Base-by-base conservation (phyloP, 257 asterid genomes). In the Vinca minor region DNA sequence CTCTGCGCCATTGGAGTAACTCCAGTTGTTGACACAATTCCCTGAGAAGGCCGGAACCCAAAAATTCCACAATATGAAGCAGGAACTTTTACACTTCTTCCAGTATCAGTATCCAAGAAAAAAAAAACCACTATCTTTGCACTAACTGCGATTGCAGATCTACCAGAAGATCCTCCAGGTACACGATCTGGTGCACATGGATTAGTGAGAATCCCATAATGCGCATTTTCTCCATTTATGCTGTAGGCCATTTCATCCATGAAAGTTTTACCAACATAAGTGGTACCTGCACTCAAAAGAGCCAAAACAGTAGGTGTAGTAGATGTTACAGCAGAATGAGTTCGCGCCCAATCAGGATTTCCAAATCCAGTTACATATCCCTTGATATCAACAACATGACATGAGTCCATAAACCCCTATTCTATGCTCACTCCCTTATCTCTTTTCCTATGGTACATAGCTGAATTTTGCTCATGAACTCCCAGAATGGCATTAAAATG, bases 91-190 rank as follows among this genome's bases (percentile, higher is more conserved):
- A 88, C 82, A 70, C n/a, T n/a, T n/a, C n/a, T n/a, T n/a, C n/a
- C n/a, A n/a, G n/a, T n/a, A n/a, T n/a, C n/a, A n/a, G n/a, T 96
- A 88, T 66, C 98, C 96, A 4, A 15, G 38, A 32, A 70, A 65
- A 59, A 79, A 80, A 91, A 88, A 86, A 88, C 94, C 1, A 79
- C 85, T 64, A 83, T 81, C 65, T 14, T 71, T 50, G 94, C 88
- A 49, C 82, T 94, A 72, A 91, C 98, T 3, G 94, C 88, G 28
- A 86, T 95, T 13, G 98, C 98, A 57, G 98, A 88, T 63, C 98
- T 96, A 71, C 96, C 88, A 35, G 98, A 91, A 23, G 98, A 91
- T 42, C 98, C 96, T 66, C 98, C 98, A 36, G 98, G 98, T 69
- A 91, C 87, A 65, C 96, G 69, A 68, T 91, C 95, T 59, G 80